Evolutionary conservation across 257 asterid genomes (phyloP).

Genomic region (Nemophila menziesii): DNA sequence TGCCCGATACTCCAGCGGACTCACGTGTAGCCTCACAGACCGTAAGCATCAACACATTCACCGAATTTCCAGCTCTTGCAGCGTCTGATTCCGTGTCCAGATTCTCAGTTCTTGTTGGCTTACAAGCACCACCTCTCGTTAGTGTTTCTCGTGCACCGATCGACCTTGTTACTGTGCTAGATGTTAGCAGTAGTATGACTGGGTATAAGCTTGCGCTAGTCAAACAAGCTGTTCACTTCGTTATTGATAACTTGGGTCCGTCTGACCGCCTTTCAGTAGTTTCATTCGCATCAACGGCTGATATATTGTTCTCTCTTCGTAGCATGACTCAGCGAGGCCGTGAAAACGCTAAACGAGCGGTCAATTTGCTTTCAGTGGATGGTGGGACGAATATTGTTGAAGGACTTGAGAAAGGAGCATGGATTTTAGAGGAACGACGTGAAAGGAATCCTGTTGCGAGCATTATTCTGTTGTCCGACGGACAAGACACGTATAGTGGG

Average conservation of each 20-base stretch:
- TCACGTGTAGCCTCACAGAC: neutral
- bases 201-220: constrained; percentile 14
- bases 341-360: neutral
- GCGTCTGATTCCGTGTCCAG: constrained; percentile 12
- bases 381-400: neutral
- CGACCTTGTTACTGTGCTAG: constrained; percentile 21
- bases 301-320: neutral
- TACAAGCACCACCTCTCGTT: constrained; percentile 21
- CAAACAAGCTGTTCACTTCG: neutral
- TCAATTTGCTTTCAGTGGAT: neutral
- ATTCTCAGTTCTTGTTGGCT: constrained; percentile 29
- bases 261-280: neutral
- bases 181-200: constrained; percentile 25
- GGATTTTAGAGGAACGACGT: neutral
- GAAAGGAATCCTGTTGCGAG: neutral
- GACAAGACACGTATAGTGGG: neutral
- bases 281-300: neutral
- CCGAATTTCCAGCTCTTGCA: constrained; percentile 23
- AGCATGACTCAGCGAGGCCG: neutral
- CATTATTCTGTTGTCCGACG: neutral
- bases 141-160: constrained; percentile 21
- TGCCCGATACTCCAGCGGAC: constrained; percentile 8
- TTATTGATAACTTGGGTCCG: neutral
- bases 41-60: constrained; percentile 13
- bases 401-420: neutral